Conservation (phyloP, 2,329 filamentous ascomycete genomes). For the Tricladium varicosporioides region DNA sequence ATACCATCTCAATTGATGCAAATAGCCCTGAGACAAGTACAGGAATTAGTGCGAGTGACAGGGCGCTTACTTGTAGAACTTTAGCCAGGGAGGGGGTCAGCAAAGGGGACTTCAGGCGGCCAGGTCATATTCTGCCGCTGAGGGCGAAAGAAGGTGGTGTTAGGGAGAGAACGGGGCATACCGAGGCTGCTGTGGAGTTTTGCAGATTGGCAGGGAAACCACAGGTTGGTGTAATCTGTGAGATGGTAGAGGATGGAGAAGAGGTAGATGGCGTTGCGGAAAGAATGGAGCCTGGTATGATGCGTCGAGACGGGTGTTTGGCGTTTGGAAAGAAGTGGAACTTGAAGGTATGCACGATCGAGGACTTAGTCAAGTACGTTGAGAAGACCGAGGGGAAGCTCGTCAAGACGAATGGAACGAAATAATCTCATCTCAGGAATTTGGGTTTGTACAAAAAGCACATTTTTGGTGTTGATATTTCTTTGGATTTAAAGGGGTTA, state of each 20-base stretch:
- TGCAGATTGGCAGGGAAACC: conserved; percentile 79
- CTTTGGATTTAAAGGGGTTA: neutral
- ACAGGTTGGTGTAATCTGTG: conserved; percentile 80
- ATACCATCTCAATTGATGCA: conserved; percentile 86
- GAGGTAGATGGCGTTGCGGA: conserved; percentile 67
- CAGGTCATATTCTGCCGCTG: conserved; percentile 88
- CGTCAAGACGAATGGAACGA: conserved; percentile 23
- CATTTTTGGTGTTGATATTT: neutral
- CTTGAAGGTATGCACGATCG: conserved; percentile 92
- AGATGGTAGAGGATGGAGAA: conserved; percentile 84
- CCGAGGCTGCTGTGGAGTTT: conserved; percentile 90
- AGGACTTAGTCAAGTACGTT: conserved; percentile 73
- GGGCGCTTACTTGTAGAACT: conserved; percentile 74
- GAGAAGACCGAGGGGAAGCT: conserved; percentile 33
- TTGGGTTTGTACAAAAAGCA: neutral
- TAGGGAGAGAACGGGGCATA: conserved; percentile 77
- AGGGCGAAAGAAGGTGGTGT: conserved; percentile 78
- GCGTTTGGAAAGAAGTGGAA: conserved; percentile 86
- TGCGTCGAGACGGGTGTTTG: conserved; percentile 84
- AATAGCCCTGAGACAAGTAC: conserved; percentile 72
- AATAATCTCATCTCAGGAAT: conserved; percentile 3
- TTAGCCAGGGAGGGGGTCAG: conserved; percentile 64
- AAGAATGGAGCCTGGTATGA: conserved; percentile 74
- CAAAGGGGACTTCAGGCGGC: conserved; percentile 66
- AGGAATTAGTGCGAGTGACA: conserved; percentile 86